A percentile compares a stretch with the other conserved stretches of the same genome.
These are phyloP conservation scores for Cyberlindnera americana DNA, from an alignment of 805 yeast species.

Conservation along the genomic window DNA sequence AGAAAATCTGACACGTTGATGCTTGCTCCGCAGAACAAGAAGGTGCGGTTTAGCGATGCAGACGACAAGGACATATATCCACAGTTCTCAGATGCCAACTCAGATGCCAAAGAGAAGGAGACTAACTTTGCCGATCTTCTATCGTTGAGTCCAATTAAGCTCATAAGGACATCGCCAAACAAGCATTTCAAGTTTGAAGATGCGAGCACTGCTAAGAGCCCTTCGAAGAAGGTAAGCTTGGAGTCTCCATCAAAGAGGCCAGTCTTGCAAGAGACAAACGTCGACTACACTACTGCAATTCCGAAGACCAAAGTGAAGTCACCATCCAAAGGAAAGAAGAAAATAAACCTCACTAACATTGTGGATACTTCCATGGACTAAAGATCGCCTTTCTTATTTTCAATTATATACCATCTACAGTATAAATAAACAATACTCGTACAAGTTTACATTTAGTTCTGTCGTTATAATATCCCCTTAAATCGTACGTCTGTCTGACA, in stretches of 20 bases:
- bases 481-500: slow-evolving; percentile 81
- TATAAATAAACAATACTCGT: too few species aligned
- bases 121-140: slow-evolving; percentile 6
- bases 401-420: too few species aligned
- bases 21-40: slow-evolving; percentile 8
- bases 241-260: slow-evolving; percentile 18
- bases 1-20: slow-evolving; percentile 15
- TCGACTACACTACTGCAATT: slow-evolving; percentile 11
- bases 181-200: slow-evolving; percentile 21
- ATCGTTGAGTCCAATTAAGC: slow-evolving; percentile 19
- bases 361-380: slow-evolving; percentile 14
- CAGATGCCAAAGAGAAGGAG: slow-evolving; percentile 10
- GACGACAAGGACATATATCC: slow-evolving; percentile 13
- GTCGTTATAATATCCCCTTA: too few species aligned
- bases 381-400: too few species aligned
- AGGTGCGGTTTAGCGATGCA: slow-evolving; percentile 13
- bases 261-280: slow-evolving; percentile 12
- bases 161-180: slow-evolving; percentile 16
- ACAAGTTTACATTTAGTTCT: too few species aligned
- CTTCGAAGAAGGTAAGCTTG: slow-evolving; percentile 3
- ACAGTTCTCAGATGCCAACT: slow-evolving; percentile 3
- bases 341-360: slow-evolving; percentile 7
- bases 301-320: slow-evolving; percentile 15
- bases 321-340: slow-evolving; percentile 19
- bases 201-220: slow-evolving; percentile 8